phyloP scores from a whole-genome alignment of 2,329 filamentous ascomycete species.

The Beauveria sp. region DNA sequence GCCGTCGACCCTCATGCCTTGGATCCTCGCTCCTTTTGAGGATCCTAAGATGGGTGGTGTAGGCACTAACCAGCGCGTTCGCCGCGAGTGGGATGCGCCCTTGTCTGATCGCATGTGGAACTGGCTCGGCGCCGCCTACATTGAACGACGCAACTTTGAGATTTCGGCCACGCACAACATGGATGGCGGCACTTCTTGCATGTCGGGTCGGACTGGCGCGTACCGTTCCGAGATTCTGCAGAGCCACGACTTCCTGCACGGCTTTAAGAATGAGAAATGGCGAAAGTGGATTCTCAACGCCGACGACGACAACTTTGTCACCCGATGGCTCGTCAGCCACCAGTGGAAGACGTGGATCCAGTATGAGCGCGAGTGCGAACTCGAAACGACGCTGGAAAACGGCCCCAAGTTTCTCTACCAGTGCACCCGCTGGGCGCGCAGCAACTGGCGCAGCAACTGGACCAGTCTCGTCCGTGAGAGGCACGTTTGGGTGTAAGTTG shows the following conservation, averaged over 20 bases:
- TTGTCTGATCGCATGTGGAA: conserved; percentile 64
- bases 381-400: conserved; percentile 88
- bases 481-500: conserved; percentile 77
- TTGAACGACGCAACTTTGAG: conserved; percentile 92
- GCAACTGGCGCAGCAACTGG: conserved; percentile 96
- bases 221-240: conserved; percentile 85
- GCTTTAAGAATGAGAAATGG: conserved; percentile 89
- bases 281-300: conserved; percentile 84
- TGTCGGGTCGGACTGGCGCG: conserved; percentile 88
- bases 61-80: conserved; percentile 81
- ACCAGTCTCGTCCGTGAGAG: conserved; percentile 80
- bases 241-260: conserved; percentile 76
- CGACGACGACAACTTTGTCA: conserved; percentile 97
- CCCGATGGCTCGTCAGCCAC: conserved; percentile 87
- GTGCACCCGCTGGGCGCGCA: conserved; percentile 89
- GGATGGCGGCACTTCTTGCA: conserved; percentile 91
- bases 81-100: conserved; percentile 55
- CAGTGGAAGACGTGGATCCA: conserved; percentile 93
- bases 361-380: conserved; percentile 83
- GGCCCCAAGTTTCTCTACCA: conserved; percentile 85
- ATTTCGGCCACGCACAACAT: conserved; percentile 93
- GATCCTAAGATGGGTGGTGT: conserved; percentile 78
- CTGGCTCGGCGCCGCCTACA: conserved; percentile 85
- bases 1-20: conserved; percentile 76
- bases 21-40: conserved; percentile 91